phyloP scores from a whole-genome alignment of 495 filamentous ascomycete genomes.

The Copromyces sp. region DNA sequence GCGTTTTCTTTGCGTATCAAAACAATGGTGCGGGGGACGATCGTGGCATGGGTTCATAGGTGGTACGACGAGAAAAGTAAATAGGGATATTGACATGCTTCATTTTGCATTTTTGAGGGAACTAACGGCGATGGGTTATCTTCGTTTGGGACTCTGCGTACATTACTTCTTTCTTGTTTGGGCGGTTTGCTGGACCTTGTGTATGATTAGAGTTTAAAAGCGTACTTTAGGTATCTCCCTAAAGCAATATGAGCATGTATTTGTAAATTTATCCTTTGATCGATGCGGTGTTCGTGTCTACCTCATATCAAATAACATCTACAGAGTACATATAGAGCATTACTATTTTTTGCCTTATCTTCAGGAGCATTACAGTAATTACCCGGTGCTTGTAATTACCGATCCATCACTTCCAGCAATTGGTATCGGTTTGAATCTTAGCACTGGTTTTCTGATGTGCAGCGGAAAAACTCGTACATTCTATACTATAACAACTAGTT shows the following conservation, averaged over 20 bases:
- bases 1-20: neutral
- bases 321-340: neutral
- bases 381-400: neutral
- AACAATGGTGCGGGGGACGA: neutral
- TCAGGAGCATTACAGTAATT: neutral
- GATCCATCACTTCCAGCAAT: neutral
- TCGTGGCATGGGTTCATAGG: neutral
- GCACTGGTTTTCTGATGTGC: too few relatives aligned
- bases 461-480: neutral
- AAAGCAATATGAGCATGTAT: neutral
- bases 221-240: neutral
- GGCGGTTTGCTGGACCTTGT: neutral
- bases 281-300: neutral
- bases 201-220: neutral
- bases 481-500: neutral
- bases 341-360: neutral
- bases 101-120: neutral
- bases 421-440: too few relatives aligned
- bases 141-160: neutral
- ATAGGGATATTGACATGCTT: neutral
- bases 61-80: neutral
- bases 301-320: neutral
- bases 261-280: neutral
- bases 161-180: neutral
- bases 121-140: neutral